Evolutionary conservation across 257 asterid genomes (phyloP).

Genomic region (Lycium ferocissimum): DNA sequence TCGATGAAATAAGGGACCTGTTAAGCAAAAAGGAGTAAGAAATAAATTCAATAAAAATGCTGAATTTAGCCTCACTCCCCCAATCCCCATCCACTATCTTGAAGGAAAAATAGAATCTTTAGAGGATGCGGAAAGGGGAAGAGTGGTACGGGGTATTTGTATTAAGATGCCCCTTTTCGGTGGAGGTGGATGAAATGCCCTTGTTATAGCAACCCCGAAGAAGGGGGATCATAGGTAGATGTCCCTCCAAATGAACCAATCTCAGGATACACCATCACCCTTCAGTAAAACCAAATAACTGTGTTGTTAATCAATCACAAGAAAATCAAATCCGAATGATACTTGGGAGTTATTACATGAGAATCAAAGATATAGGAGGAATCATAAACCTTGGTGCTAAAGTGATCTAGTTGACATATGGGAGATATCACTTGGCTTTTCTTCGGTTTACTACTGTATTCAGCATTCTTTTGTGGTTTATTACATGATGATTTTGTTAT

Average conservation of each 20-base stretch:
- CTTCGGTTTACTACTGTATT: neutral
- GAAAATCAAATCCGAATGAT: slow-evolving; percentile 20
- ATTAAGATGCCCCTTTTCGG: neutral
- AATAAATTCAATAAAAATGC: neutral
- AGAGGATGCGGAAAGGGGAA: neutral
- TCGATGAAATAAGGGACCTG: neutral
- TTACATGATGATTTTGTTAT: neutral
- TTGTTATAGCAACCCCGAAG: neutral
- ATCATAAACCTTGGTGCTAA: neutral
- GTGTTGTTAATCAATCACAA: neutral
- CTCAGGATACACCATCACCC: neutral
- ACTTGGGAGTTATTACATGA: slow-evolving; percentile 13
- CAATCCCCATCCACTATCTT: neutral
- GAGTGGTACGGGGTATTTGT: neutral
- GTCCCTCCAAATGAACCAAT: neutral
- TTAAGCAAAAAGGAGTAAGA: neutral
- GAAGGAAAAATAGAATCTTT: neutral
- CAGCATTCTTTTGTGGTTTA: neutral
- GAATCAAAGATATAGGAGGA: neutral
- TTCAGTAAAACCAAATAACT: neutral
- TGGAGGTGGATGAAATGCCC: neutral
- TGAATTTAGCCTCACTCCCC: neutral
- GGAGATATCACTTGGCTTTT: neutral
- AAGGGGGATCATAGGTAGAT: neutral
- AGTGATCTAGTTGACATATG: slow-evolving; percentile 6